A percentile compares a stretch with the other conserved stretches of the same genome.
Conservation (phyloP, 805 yeast genomes). For the Kregervanrija fluxuum region DNA sequence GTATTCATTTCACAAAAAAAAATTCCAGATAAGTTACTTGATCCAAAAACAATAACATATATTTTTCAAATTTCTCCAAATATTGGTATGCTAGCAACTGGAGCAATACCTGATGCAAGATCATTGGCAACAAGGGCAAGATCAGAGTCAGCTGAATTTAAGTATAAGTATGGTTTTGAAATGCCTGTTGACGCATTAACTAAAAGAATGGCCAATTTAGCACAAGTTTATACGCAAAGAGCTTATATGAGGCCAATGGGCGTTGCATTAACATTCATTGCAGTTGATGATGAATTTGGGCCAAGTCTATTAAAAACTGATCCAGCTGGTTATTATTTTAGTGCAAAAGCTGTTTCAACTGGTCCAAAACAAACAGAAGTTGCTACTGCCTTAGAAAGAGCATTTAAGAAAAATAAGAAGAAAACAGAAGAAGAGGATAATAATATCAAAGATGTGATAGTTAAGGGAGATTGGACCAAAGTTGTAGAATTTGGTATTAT, state of each 20-base stretch:
- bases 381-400: constrained; percentile 81
- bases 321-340: constrained; percentile 94
- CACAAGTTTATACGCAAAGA: constrained; percentile 94
- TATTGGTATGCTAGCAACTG: constrained; percentile 88
- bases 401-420: constrained; percentile 56
- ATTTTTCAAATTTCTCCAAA: constrained; percentile 74
- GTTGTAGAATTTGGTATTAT: constrained; percentile 87
- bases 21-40: constrained; percentile 90
- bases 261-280: constrained; percentile 80
- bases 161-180: constrained; percentile 91
- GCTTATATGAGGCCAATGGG: constrained; percentile 99
- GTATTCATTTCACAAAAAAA: constrained; percentile 92
- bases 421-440: constrained; percentile 5
- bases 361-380: constrained; percentile 98
- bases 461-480: constrained; percentile 78
- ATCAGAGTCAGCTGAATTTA: constrained; percentile 92
- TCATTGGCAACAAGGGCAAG: constrained; percentile 86
- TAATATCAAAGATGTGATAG: constrained; percentile 37
- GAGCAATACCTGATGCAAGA: constrained; percentile 94
- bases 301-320: constrained; percentile 89
- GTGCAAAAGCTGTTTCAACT: constrained; percentile 86
- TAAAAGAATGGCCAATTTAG: constrained; percentile 90
- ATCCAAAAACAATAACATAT: constrained; percentile 79
- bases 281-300: constrained; percentile 85
- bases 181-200: constrained; percentile 93